Base-by-base conservation (phyloP, 2,329 filamentous ascomycete genomes). In the Pseudocercospora cruenta region DNA sequence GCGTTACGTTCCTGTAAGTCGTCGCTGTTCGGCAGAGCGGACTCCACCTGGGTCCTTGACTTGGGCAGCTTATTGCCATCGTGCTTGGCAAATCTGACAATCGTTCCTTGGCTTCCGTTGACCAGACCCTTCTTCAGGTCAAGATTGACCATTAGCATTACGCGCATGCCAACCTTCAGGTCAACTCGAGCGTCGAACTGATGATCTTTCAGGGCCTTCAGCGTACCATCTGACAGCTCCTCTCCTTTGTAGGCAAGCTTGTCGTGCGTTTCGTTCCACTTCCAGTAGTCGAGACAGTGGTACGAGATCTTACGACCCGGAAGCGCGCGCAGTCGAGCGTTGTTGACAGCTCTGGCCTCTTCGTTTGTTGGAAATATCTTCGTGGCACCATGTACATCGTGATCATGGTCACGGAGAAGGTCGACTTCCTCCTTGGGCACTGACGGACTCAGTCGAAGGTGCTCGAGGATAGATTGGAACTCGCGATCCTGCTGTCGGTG, bases 401-500 rank as follows among this genome's bases (percentile, higher is more conserved):
- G 36, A 9, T 60, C 47, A 5, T 60, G 24, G 16, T 59, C 5
- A 3, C 57, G 36, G 10, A 66, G 33, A 14, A 21, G 9, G 16
- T 51, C 33, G n/a, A n/a, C n/a, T n/a, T n/a, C n/a, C n/a, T n/a
- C n/a, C n/a, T n/a, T n/a, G n/a, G n/a, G n/a, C n/a, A n/a, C n/a
- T n/a, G n/a, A n/a, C n/a, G n/a, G n/a, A n/a, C n/a, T n/a, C n/a
- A n/a, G n/a, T n/a, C n/a, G n/a, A n/a, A n/a, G n/a, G 10, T 58
- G 43, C 36, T 43, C n/a, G 5, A 58, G 24, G 8, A 58, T 58
- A 1, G 75, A 73, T 62, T 87, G 83, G 71, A 89, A 89, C 0
- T 69, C 69, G 33, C 73, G 61, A 67, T 89, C 86, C 3, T 71
- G 81, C 65, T 90, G 87, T 3, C 87, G 82, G 69, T 87, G 85